These are phyloP conservation scores for Cordyceps cateniannulata DNA, from an alignment of 2,329 filamentous ascomycete genomes.

Conservation along the genomic window DNA sequence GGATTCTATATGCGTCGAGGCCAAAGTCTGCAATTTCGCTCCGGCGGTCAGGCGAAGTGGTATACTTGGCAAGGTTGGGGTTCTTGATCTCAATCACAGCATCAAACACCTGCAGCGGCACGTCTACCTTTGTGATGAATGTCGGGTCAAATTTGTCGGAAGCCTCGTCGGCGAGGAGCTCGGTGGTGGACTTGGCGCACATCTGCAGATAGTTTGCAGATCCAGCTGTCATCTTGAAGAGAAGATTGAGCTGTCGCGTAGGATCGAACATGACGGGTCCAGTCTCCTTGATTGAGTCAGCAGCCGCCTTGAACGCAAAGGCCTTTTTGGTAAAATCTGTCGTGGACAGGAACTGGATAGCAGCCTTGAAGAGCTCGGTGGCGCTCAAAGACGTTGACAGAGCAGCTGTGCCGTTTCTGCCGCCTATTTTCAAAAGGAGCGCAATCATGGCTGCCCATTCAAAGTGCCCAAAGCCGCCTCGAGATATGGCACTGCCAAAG, in stretches of 20 bases:
- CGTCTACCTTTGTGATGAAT: conserved; percentile 63
- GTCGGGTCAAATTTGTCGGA: conserved; percentile 77
- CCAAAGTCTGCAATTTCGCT: conserved; percentile 41
- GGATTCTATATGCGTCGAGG: conserved; percentile 53
- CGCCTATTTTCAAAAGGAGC: conserved; percentile 71
- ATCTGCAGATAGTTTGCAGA: conserved; percentile 68
- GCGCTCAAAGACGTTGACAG: conserved; percentile 78
- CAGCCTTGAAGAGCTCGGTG: conserved; percentile 91
- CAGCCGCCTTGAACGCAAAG: conserved; percentile 37
- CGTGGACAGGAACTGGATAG: conserved; percentile 76
- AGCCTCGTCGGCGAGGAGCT: conserved; percentile 65
- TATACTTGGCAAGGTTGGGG: conserved; percentile 21
- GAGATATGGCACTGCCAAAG: conserved; percentile 60
- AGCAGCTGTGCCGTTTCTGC: conserved; percentile 61
- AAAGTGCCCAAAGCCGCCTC: conserved; percentile 86
- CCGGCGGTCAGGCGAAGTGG: conserved; percentile 32
- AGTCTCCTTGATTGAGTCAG: conserved; percentile 34
- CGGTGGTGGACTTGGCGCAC: conserved; percentile 68
- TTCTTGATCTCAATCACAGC: conserved; percentile 32
- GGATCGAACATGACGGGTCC: conserved; percentile 75
- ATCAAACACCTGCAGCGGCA: conserved; percentile 51
- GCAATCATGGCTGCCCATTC: conserved; percentile 83
- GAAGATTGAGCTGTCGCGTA: conserved; percentile 65
- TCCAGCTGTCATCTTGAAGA: conserved; percentile 87
- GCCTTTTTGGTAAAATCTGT: conserved; percentile 66